Base-by-base conservation (phyloP, 208 protist genomes). In the Sergeia podlipaevii region DNA sequence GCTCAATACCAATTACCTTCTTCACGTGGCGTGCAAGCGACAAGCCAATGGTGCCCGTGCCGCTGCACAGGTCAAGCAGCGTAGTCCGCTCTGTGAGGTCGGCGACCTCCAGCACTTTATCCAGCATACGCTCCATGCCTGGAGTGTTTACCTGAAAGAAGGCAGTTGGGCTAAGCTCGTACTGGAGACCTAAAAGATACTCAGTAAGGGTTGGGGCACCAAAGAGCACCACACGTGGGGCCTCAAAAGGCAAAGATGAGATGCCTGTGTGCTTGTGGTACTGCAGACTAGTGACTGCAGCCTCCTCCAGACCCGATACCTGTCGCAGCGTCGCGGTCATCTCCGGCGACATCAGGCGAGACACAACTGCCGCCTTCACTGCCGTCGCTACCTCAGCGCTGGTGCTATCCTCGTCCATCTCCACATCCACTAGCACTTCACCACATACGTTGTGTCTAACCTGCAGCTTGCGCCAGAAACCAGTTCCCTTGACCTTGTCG, bases 81-180 rank as follows among this genome's bases (percentile, higher is more conserved):
- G 83, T 81, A 20, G 80, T 93, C 32, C 77, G 34, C 15, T 65
- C 7, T 56, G 27, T 65, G 4, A 93, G 67, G 36, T 74, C 70
- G 10, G 85, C 87, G 23, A 80, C 72, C 21, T 82, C 70, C 17
- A 53, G 49, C 23, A 96, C 76, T 45, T 82, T 84, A 15, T 58
- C 44, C 27, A 98, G 81, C 60, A 98, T 70, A 2, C 60, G 17
- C 42, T 98, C 93, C 49, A 89, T 88, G 27, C 81, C 92, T 6
- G 71, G 61, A 2, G 82, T 97, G 74, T 98, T 98, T 0, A 98
- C 91, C 76, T 98, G 97, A 61, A 98, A 98, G 60, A 98, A 98
- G 3, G 92, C 81, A 5, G 75, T 80, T 10, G 93, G 82, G 48
- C 85, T 95, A 4, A 98, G 83, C 42, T 96, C 77, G 68, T 97